phyloP scores from a whole-genome alignment of 1,284 basidiomycete genomes.

The Blastosporella zonata region DNA sequence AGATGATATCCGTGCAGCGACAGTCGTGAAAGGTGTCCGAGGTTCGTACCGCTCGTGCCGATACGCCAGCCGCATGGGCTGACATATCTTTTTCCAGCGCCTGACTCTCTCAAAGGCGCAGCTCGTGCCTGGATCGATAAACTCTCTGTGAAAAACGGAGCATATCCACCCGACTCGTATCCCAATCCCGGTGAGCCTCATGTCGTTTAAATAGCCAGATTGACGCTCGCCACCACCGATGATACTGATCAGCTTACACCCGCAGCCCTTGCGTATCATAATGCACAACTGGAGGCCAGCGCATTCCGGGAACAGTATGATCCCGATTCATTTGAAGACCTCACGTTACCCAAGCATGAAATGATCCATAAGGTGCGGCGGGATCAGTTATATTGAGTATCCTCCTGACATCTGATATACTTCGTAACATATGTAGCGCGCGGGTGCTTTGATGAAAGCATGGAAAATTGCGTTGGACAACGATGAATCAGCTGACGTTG shows the following conservation, averaged over 20 bases:
- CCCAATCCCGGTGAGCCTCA: conserved; percentile 81
- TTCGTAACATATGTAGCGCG: conserved; percentile 47
- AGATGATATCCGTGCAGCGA: conserved; percentile 87
- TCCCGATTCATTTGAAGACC: conserved; percentile 70
- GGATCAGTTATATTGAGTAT: background rate
- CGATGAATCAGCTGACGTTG: conserved; percentile 58
- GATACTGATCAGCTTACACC: background rate
- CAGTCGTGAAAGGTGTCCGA: conserved; percentile 54
- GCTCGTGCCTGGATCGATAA: conserved; percentile 80
- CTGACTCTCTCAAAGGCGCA: conserved; percentile 62
- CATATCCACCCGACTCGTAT: conserved; percentile 86
- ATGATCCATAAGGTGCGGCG: conserved; percentile 72
- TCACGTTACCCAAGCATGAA: conserved; percentile 75
- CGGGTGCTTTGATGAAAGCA: conserved; percentile 68
- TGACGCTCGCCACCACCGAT: conserved; percentile 11
- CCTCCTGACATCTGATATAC: conserved; percentile 9
- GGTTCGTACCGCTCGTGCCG: conserved; percentile 36
- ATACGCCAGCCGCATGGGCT: conserved; percentile 9
- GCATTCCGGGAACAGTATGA: conserved; percentile 90
- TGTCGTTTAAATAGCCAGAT: conserved; percentile 5
- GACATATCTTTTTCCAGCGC: conserved; percentile 43
- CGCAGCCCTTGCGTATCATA: conserved; percentile 78
- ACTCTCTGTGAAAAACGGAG: conserved; percentile 72
- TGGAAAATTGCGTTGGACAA: conserved; percentile 73
- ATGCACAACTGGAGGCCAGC: conserved; percentile 85